Evolutionary conservation across 2,329 filamentous ascomycete genomes (phyloP).

Genomic region (Knufia petricola): DNA sequence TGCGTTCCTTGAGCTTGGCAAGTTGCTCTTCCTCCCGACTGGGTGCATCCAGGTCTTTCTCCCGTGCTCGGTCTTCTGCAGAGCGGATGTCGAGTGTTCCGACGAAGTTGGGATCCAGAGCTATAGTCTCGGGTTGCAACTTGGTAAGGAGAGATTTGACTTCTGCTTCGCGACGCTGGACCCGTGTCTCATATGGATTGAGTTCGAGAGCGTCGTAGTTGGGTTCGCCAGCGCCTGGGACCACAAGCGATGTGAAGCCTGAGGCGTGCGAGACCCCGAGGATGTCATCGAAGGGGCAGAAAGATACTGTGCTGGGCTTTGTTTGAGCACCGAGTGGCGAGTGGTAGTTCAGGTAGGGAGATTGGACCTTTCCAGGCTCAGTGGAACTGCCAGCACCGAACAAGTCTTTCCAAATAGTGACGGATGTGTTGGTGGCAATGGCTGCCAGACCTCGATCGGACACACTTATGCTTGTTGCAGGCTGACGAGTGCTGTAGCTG

Average conservation of each 20-base stretch:
- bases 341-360: conserved; percentile 88
- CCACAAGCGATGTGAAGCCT: conserved; percentile 81
- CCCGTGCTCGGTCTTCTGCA: conserved; percentile 64
- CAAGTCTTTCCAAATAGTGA: conserved; percentile 82
- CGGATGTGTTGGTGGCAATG: conserved; percentile 81
- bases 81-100: conserved; percentile 77
- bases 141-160: conserved; percentile 88
- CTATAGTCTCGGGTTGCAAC: conserved; percentile 93
- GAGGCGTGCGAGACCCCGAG: conserved; percentile 74
- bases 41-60: conserved; percentile 69
- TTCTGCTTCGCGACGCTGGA: conserved; percentile 86
- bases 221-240: conserved; percentile 90
- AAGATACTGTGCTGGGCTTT: conserved; percentile 58
- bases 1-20: conserved; percentile 30
- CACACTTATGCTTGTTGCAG: conserved; percentile 74
- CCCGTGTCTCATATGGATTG: conserved; percentile 89
- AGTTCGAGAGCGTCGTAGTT: conserved; percentile 90
- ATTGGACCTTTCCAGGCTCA: conserved; percentile 70
- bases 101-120: conserved; percentile 82
- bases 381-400: conserved; percentile 57
- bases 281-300: conserved; percentile 93
- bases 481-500: conserved; percentile 73
- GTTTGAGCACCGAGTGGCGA: conserved; percentile 66
- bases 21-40: conserved; percentile 43
- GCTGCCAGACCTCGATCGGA: conserved; percentile 82